Evolutionary conservation across 176 grass and related monocot genomes (phyloP), one percentile per base, ranked within the genome.

Genomic region (Coix lacrymajobi): DNA sequence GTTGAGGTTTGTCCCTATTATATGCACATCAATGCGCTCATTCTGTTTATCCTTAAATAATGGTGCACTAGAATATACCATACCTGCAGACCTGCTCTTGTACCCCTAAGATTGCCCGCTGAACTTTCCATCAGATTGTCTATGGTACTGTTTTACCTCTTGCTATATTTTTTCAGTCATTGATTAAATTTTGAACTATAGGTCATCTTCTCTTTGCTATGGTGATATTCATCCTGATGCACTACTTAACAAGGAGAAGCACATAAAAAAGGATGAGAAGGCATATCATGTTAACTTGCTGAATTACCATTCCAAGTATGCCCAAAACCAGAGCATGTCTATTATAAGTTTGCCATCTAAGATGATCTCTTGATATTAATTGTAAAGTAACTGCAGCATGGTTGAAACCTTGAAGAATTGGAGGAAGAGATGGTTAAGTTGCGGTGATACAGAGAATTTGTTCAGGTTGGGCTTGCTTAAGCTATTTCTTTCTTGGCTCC

Each of bases 221-320:
- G 94, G 94, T 49, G 77, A 93, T 87, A 83, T 91, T 76, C 94
- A 97, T 87, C 94, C 94, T 33, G 91, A 97, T 85, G 73, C 71
- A 48, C 29, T 93, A 79, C 73, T 81, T 80, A 75, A 73, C 49
- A 85, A 75, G 68, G 91, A 97, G 83, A 80, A 81, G 63, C 73
- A 89, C 60, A 65, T 83, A 81, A 77, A 57, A 82, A 71, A 61
- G 30, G 71, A 82, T 80, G 86, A 91, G 73, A 93, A 80, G 73
- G 84, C 83, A 75, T 89, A 88, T 78, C 86, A 66, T 87, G 28
- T 74, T 74, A 79, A 97, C 36, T 56, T 97, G 79, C 82, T 30
- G 71, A 87, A 97, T 17, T 97, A 97, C 61, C 91, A 97, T 87
- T 87, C 60, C 11, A 88, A 82, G 94, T 97, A 89, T 80, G 75